Conservation (phyloP, 352 stramenopile genomes). For the Globisporangium nagaii region DNA sequence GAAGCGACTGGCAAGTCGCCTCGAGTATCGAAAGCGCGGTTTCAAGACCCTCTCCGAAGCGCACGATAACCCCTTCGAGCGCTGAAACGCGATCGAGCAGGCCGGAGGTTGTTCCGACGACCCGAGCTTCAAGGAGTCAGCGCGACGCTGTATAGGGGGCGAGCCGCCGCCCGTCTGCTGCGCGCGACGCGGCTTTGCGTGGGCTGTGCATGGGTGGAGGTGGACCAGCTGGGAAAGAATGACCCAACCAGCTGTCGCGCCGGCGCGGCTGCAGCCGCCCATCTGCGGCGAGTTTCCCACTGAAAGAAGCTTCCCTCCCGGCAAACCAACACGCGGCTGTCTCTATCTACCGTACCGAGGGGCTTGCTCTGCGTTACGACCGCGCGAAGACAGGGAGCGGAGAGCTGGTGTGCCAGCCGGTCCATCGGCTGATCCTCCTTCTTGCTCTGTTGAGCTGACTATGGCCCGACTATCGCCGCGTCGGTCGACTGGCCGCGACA, state of each 20-base stretch:
- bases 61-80: too few relatives aligned
- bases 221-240: slow-evolving; percentile 18
- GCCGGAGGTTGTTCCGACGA: slow-evolving; percentile 4
- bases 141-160: not conserved
- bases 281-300: slow-evolving; percentile 12
- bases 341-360: slow-evolving; percentile 3
- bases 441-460: too few relatives aligned
- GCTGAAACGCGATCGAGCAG: too few relatives aligned
- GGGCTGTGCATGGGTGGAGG: slow-evolving; percentile 8
- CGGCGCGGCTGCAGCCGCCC: slow-evolving; percentile 6
- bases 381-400: not conserved
- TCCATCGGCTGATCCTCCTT: slow-evolving; percentile 3
- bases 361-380: slow-evolving; percentile 1
- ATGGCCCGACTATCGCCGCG: not conserved
- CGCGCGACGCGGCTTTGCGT: not conserved
- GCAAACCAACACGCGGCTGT: not conserved
- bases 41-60: too few relatives aligned
- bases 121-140: slow-evolving; percentile 13
- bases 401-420: slow-evolving; percentile 9
- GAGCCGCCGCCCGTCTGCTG: not conserved
- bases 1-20: too few relatives aligned
- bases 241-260: slow-evolving; percentile 13
- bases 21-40: too few relatives aligned
- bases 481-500: slow-evolving; percentile 2
- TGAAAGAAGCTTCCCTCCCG: not conserved